These are phyloP conservation scores for Candida maesae DNA, from an alignment of 805 yeast genomes.

Conservation along the genomic window DNA sequence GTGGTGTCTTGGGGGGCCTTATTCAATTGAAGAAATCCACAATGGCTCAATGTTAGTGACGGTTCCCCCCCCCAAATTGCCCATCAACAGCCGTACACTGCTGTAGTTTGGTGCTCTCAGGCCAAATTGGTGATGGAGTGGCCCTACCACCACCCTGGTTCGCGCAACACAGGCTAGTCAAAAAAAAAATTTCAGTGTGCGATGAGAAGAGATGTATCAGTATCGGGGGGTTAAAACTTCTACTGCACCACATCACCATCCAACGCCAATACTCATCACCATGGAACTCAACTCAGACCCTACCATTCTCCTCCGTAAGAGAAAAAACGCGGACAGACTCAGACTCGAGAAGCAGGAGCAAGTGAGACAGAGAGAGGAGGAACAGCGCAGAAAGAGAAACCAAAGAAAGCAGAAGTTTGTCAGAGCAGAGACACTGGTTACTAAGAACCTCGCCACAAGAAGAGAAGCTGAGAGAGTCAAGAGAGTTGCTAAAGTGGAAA, in stretches of 20 bases:
- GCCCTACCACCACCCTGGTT: constrained; percentile 2
- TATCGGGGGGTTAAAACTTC: no score
- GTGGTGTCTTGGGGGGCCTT: no score
- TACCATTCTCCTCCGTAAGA: constrained; percentile 70
- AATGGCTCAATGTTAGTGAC: no score
- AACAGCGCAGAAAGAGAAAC: constrained; percentile 40
- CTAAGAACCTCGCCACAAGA: constrained; percentile 58
- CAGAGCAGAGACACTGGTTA: constrained; percentile 72
- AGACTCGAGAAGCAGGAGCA: constrained; percentile 71
- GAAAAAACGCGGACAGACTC: constrained; percentile 73
- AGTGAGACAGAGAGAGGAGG: constrained; percentile 47
- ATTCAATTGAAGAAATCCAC: no score
- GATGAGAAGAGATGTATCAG: neutral
- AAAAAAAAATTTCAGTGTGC: constrained; percentile 6
- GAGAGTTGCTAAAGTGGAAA: constrained; percentile 54
- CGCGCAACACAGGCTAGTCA: neutral
- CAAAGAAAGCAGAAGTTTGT: constrained; percentile 50
- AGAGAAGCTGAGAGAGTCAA: constrained; percentile 67
- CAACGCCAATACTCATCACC: no score
- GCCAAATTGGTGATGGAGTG: no score
- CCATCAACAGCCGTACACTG: no score
- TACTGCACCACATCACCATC: no score
- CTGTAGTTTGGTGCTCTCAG: no score
- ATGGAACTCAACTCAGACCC: constrained; percentile 61
- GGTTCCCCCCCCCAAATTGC: no score